Conservation (phyloP, 441 rosid species). For the Breynia disticha region DNA sequence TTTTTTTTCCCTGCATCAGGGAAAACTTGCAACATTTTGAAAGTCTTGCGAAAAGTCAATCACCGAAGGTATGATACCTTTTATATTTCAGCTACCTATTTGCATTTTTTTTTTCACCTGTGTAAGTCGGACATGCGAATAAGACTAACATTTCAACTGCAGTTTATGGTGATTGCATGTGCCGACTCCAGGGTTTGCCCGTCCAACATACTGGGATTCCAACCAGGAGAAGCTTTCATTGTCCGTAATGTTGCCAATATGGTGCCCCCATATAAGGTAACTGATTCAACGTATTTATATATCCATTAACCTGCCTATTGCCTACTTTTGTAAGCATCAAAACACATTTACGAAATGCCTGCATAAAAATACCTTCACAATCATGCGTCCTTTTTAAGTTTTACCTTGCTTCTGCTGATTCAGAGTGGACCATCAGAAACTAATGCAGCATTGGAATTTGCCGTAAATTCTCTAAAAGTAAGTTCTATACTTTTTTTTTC, state of each 20-base stretch:
- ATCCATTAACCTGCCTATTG: neutral
- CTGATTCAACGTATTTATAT: conserved; percentile 6
- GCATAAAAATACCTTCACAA: too few species aligned
- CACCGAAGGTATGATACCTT: conserved; percentile 58
- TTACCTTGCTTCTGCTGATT: conserved; percentile 13
- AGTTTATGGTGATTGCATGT: conserved; percentile 96
- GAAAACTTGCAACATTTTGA: conserved; percentile 55
- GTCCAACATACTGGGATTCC: conserved; percentile 72
- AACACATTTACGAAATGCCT: neutral
- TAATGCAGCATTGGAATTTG: conserved; percentile 86
- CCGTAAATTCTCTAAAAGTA: conserved; percentile 69
- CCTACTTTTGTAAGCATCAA: neutral
- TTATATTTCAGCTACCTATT: conserved; percentile 3
- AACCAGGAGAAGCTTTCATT: conserved; percentile 93
- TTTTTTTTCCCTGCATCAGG: conserved; percentile 30
- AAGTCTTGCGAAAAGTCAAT: conserved; percentile 60
- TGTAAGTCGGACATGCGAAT: neutral
- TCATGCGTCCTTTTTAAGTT: neutral
- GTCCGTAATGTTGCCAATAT: conserved; percentile 86
- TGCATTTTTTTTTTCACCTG: neutral
- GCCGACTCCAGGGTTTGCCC: conserved; percentile 98
- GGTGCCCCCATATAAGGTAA: conserved; percentile 78
- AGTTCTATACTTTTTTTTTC: conserved; percentile 17
- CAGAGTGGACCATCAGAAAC: conserved; percentile 88
- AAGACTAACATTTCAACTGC: conserved; percentile 35